A percentile compares a stretch with the other conserved stretches of the same genome.
phyloP scores from a whole-genome alignment of 139 green algal genomes.

The Astrephomene gubernaculifera region DNA sequence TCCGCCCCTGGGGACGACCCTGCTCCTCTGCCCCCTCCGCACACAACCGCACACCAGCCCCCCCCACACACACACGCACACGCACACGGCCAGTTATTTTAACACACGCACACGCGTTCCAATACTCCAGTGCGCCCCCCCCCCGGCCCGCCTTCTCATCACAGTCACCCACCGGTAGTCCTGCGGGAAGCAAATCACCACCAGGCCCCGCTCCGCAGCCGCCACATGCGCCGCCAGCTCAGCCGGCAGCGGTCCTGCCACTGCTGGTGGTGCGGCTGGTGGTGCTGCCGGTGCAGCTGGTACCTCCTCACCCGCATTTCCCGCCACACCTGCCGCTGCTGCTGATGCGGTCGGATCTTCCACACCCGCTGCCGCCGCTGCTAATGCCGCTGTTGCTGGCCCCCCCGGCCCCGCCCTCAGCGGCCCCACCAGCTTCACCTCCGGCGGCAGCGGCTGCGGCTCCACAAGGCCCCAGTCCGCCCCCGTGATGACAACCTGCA shows the following conservation, averaged over 20 bases:
- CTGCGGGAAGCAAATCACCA: slow-evolving; percentile 25
- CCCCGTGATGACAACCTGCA: slow-evolving; percentile 27
- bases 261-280: not conserved
- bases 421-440: slow-evolving; percentile 30
- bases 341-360: too few species aligned
- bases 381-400: too few species aligned
- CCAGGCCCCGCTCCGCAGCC: not conserved
- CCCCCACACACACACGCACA: too few species aligned
- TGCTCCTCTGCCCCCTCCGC: too few species aligned
- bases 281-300: too few species aligned
- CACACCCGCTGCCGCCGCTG: not conserved
- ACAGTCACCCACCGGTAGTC: slow-evolving; percentile 15
- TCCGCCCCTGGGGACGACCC: too few species aligned
- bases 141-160: not conserved
- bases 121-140: not conserved
- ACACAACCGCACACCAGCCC: too few species aligned
- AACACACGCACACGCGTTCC: not conserved
- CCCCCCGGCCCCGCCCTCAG: not conserved
- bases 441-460: slow-evolving; percentile 28
- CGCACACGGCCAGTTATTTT: too few species aligned
- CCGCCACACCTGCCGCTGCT: not conserved
- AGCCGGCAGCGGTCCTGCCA: not conserved
- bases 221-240: slow-evolving; percentile 25
- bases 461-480: slow-evolving; percentile 41
- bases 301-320: too few species aligned